These are phyloP conservation scores for Suillus decipiens DNA, from an alignment of 768 basidiomycete genomes.

Conservation along the genomic window DNA sequence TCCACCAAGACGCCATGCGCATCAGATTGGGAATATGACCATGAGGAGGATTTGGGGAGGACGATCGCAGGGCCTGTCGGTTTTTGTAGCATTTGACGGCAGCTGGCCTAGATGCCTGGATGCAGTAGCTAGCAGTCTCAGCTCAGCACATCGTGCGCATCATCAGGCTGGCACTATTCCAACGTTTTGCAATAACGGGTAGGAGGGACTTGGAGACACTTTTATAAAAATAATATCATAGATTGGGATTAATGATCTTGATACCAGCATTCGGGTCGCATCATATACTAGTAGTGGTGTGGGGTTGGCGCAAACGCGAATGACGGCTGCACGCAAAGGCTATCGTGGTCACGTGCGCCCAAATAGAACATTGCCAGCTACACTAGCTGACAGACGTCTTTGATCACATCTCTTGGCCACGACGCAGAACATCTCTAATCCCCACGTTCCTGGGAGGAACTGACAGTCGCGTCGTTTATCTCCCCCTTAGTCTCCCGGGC, in stretches of 20 bases:
- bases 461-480: background rate
- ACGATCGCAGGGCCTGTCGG: background rate
- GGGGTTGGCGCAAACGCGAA: too few relatives aligned
- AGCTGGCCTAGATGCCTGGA: background rate
- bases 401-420: background rate
- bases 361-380: background rate
- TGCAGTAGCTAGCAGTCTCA: background rate
- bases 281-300: too few relatives aligned
- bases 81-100: background rate
- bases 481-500: background rate
- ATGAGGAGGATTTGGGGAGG: background rate
- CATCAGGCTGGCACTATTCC: background rate
- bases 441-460: background rate
- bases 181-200: background rate
- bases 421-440: background rate
- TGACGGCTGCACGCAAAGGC: too few relatives aligned
- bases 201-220: background rate
- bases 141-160: background rate
- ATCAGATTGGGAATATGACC: background rate
- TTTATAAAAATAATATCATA: too few relatives aligned
- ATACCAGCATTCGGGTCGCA: too few relatives aligned
- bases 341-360: too few relatives aligned
- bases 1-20: background rate
- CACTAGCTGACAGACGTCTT: background rate
- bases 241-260: too few relatives aligned